A percentile compares a stretch with the other conserved stretches of the same genome.
Evolutionary conservation across 306 rosid genomes (phyloP).

Genomic region (Citrullus colocynthis): DNA sequence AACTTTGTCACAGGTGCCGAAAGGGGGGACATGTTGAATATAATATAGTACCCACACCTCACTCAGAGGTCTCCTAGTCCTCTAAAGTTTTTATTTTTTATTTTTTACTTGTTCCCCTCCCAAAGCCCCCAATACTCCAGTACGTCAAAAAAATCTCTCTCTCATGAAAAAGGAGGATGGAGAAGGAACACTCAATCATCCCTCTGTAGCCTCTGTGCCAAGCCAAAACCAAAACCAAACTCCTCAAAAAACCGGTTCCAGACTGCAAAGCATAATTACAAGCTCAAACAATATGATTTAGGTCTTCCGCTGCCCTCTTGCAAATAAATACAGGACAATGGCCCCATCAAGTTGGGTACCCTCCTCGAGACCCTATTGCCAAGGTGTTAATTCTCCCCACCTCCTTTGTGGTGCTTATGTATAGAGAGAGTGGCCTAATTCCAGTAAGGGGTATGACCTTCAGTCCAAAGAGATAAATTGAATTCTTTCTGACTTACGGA

Average conservation of each 20-base stretch:
- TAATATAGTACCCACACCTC: background rate
- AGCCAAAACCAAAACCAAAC: background rate
- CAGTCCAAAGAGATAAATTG: background rate
- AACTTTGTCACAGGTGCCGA: too few species aligned
- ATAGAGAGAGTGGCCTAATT: background rate
- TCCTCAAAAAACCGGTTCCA: background rate
- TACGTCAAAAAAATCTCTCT: background rate
- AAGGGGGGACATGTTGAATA: background rate
- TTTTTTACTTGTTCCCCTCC: too few species aligned
- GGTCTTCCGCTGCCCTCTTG: background rate
- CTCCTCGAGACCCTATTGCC: background rate
- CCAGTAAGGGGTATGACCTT: background rate
- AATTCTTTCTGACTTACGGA: background rate
- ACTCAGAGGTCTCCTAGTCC: background rate
- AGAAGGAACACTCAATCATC: background rate
- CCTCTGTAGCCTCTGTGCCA: background rate
- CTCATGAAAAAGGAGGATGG: background rate
- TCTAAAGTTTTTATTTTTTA: too few species aligned
- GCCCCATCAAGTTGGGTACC: background rate
- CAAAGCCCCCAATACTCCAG: background rate
- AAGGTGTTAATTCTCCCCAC: background rate
- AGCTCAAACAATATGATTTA: background rate
- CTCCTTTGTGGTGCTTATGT: background rate
- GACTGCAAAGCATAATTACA: background rate
- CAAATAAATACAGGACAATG: background rate